A percentile compares a stretch with the other conserved stretches of the same genome.
phyloP scores from a whole-genome alignment of 805 yeast species.

The Candida tallmaniae region DNA sequence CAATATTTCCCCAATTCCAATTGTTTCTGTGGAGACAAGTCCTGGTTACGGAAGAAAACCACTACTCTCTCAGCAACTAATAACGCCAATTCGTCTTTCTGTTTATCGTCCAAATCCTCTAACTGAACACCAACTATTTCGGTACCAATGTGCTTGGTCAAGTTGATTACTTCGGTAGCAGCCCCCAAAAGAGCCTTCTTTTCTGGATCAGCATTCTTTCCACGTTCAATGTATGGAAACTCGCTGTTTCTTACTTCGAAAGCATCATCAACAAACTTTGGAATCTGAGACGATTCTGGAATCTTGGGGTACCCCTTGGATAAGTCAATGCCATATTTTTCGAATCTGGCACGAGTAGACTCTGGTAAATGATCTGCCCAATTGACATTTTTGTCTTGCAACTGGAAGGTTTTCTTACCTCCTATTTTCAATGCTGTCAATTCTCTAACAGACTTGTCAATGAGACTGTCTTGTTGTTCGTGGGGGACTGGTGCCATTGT shows the following conservation, averaged over 20 bases:
- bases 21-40: slow-evolving; percentile 28
- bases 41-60: slow-evolving; percentile 29
- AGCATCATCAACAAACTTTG: slow-evolving; percentile 27
- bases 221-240: slow-evolving; percentile 24
- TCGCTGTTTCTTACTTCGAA: slow-evolving; percentile 18
- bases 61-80: slow-evolving; percentile 27
- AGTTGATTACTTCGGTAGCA: slow-evolving; percentile 24
- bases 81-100: slow-evolving; percentile 26
- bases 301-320: slow-evolving; percentile 23
- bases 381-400: slow-evolving; percentile 4
- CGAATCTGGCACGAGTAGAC: slow-evolving; percentile 19
- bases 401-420: slow-evolving; percentile 4
- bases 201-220: slow-evolving; percentile 27
- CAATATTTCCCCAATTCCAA: slow-evolving; percentile 23
- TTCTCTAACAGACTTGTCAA: slow-evolving; percentile 10
- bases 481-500: slow-evolving; percentile 11
- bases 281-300: slow-evolving; percentile 19
- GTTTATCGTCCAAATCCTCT: slow-evolving; percentile 21
- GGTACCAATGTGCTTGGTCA: slow-evolving; percentile 24
- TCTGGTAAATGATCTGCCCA: slow-evolving; percentile 19
- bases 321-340: slow-evolving; percentile 21
- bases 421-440: slow-evolving; percentile 8
- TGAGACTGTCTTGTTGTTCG: not conserved
- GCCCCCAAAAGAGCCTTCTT: slow-evolving; percentile 26
- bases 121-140: slow-evolving; percentile 29